Evolutionary conservation across 352 stramenopile species (phyloP).

Genomic region (Phytophthora foliorum): DNA sequence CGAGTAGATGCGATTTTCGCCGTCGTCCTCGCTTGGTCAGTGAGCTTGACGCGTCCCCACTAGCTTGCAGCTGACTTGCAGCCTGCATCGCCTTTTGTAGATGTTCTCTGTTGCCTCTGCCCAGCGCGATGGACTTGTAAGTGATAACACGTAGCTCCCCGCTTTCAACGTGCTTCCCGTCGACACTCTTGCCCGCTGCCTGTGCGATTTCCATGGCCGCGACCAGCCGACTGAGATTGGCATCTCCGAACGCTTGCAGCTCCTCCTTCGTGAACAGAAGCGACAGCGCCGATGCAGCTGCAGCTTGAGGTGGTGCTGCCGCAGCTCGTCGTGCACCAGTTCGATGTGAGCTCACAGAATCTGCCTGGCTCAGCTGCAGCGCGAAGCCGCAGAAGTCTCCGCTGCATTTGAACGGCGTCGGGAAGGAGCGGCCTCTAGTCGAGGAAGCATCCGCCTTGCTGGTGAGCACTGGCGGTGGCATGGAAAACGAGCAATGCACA

Average conservation of each 20-base stretch:
- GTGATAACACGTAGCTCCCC: slow-evolving; percentile 66
- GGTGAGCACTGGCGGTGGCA: slow-evolving; percentile 16
- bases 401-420: slow-evolving; percentile 81
- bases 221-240: slow-evolving; percentile 49
- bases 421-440: slow-evolving; percentile 45
- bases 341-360: slow-evolving; percentile 7
- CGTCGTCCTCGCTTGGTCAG: slow-evolving; percentile 18
- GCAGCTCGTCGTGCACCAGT: slow-evolving; percentile 19
- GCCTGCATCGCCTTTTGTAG: slow-evolving; percentile 27
- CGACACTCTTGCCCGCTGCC: slow-evolving; percentile 20
- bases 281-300: slow-evolving; percentile 47
- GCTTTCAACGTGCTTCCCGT: slow-evolving; percentile 8
- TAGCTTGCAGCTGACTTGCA: slow-evolving; percentile 11
- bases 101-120: slow-evolving; percentile 67
- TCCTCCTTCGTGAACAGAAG: slow-evolving; percentile 68
- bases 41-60: not conserved
- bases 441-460: slow-evolving; percentile 17
- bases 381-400: slow-evolving; percentile 79
- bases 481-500: slow-evolving; percentile 8
- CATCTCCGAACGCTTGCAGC: slow-evolving; percentile 43
- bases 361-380: slow-evolving; percentile 42
- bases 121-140: slow-evolving; percentile 85
- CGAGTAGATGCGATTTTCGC: slow-evolving; percentile 48
- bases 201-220: slow-evolving; percentile 48
- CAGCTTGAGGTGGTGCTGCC: slow-evolving; percentile 22